These are phyloP conservation scores for Monilinia fructicola DNA, from an alignment of 2,329 filamentous ascomycete genomes.

Conservation along the genomic window DNA sequence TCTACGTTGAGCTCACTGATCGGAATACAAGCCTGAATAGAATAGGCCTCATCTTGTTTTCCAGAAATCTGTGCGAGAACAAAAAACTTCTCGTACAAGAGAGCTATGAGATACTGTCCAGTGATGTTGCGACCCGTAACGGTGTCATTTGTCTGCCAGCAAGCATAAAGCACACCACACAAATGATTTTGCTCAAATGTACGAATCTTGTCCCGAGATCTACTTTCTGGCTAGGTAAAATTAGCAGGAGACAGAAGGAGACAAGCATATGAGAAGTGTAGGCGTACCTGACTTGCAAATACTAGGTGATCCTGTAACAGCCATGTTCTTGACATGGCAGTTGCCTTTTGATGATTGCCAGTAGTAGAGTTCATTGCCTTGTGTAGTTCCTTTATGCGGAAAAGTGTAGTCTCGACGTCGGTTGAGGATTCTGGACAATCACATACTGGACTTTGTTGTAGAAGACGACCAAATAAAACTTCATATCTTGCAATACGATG, in stretches of 20 bases:
- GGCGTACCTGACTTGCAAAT: constrained; percentile 68
- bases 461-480: constrained; percentile 78
- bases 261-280: background rate
- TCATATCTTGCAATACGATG: constrained; percentile 92
- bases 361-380: constrained; percentile 82
- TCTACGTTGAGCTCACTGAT: constrained; percentile 66
- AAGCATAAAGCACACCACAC: constrained; percentile 80
- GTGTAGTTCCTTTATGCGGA: constrained; percentile 71
- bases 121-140: constrained; percentile 66
- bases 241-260: constrained; percentile 1
- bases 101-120: constrained; percentile 80
- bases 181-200: constrained; percentile 77
- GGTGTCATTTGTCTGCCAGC: constrained; percentile 70
- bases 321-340: constrained; percentile 77
- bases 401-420: constrained; percentile 72
- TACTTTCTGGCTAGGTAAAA: constrained; percentile 45
- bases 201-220: constrained; percentile 66
- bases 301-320: constrained; percentile 77
- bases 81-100: constrained; percentile 79
- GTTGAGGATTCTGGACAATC: constrained; percentile 84
- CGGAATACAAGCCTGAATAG: constrained; percentile 71
- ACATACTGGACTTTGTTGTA: constrained; percentile 77
- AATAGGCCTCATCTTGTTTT: constrained; percentile 66
- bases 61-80: constrained; percentile 66
- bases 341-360: constrained; percentile 68